Evolutionary conservation across 768 basidiomycete genomes (phyloP).

Genomic region (Suillus sp.): DNA sequence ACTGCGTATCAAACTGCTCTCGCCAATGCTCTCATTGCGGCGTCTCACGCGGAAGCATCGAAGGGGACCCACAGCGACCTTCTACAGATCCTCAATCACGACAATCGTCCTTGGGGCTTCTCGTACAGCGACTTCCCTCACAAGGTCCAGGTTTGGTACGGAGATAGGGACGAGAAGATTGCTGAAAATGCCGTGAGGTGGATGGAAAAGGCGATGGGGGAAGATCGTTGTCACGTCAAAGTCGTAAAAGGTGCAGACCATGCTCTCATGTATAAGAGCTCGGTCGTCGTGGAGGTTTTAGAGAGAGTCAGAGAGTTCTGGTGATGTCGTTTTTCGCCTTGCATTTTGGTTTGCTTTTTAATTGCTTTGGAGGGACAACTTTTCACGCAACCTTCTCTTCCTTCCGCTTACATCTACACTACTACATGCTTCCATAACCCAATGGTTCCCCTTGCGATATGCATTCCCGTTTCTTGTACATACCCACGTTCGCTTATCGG

Average conservation of each 20-base stretch:
- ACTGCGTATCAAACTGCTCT: constrained; percentile 60
- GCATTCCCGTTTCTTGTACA: constrained; percentile 25
- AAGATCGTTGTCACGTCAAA: constrained; percentile 72
- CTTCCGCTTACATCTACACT: constrained; percentile 14
- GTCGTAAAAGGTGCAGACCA: constrained; percentile 91
- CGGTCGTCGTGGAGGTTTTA: constrained; percentile 82
- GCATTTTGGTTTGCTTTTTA: constrained; percentile 14
- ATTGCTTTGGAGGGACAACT: constrained; percentile 22
- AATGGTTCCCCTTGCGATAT: constrained; percentile 12
- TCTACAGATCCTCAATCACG: constrained; percentile 88
- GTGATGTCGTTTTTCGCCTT: constrained; percentile 28
- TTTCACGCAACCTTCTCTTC: constrained; percentile 17
- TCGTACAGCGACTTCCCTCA: constrained; percentile 80
- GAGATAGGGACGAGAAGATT: constrained; percentile 92
- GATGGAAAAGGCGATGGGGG: constrained; percentile 87
- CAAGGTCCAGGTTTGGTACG: constrained; percentile 86
- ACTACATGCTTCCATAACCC: constrained; percentile 1
- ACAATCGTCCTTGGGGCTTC: constrained; percentile 88
- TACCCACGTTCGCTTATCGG: constrained; percentile 20
- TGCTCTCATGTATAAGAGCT: constrained; percentile 89
- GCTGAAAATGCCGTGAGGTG: constrained; percentile 87
- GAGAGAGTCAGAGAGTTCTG: constrained; percentile 67
- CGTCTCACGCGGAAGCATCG: constrained; percentile 93
- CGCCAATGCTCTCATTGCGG: constrained; percentile 89
- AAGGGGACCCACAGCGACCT: constrained; percentile 91